phyloP scores from a whole-genome alignment of 495 filamentous ascomycete genomes.

The Penicillium turbatum region DNA sequence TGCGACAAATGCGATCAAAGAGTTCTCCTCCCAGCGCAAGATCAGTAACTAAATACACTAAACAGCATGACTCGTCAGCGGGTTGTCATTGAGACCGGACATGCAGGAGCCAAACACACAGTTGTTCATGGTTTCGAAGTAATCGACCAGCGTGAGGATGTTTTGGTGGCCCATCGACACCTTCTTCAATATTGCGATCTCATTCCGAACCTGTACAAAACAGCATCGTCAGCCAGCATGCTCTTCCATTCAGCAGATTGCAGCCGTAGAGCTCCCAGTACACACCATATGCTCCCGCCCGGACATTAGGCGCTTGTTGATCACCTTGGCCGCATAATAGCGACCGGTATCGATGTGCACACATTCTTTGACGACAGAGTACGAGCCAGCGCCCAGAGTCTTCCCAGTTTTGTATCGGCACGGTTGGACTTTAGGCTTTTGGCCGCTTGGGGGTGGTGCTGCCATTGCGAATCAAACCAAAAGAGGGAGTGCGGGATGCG shows the following conservation, averaged over 20 bases:
- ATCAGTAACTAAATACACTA: slow-evolving; percentile 94
- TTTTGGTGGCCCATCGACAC: slow-evolving; percentile 99
- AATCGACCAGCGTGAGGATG: slow-evolving; percentile 95
- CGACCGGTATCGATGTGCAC: slow-evolving; percentile 97
- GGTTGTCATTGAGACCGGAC: not conserved
- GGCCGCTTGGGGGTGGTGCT: slow-evolving; percentile 29
- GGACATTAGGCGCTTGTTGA: slow-evolving; percentile 97
- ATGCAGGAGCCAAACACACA: slow-evolving; percentile 44
- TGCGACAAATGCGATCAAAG: slow-evolving; percentile 97
- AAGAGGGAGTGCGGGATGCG: slow-evolving; percentile 5
- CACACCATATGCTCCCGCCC: slow-evolving; percentile 95
- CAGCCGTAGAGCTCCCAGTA: not conserved
- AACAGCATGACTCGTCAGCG: slow-evolving; percentile 1
- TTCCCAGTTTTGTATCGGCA: slow-evolving; percentile 98
- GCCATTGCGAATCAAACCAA: slow-evolving; percentile 31
- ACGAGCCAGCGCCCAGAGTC: slow-evolving; percentile 91
- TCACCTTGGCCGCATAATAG: slow-evolving; percentile 98
- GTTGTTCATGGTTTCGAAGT: slow-evolving; percentile 99
- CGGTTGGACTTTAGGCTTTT: slow-evolving; percentile 64
- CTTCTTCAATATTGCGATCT: slow-evolving; percentile 93
- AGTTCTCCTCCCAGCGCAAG: slow-evolving; percentile 94
- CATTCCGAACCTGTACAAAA: slow-evolving; percentile 75
- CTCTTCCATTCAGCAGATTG: not conserved
- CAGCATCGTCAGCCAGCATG: not conserved
- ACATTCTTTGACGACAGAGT: slow-evolving; percentile 99